Evolutionary conservation across 768 basidiomycete genomes (phyloP).

Genomic region (Amanita subjunquillea): DNA sequence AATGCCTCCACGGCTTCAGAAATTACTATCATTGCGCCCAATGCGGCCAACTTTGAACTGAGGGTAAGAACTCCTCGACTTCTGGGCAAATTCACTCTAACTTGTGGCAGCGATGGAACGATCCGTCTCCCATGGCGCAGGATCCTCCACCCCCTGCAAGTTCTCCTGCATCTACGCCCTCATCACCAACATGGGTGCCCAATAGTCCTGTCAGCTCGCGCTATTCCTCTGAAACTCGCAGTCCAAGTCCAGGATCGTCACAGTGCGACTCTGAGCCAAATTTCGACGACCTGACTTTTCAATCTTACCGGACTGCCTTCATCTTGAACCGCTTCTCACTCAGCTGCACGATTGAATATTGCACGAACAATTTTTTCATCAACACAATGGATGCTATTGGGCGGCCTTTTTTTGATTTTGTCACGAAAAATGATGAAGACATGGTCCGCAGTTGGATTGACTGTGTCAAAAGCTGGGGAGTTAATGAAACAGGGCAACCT

Average conservation of each 20-base stretch:
- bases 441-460: slow-evolving; percentile 67
- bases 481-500: slow-evolving; percentile 75
- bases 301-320: slow-evolving; percentile 68
- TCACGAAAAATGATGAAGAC: slow-evolving; percentile 49
- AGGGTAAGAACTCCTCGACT: slow-evolving; percentile 24
- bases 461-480: slow-evolving; percentile 73
- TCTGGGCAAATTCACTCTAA: background rate
- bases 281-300: slow-evolving; percentile 55
- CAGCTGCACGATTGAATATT: slow-evolving; percentile 57
- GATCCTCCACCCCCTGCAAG: slow-evolving; percentile 28
- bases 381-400: slow-evolving; percentile 47
- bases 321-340: slow-evolving; percentile 72
- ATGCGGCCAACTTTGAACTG: slow-evolving; percentile 41
- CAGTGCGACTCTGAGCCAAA: slow-evolving; percentile 22
- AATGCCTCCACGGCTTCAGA: slow-evolving; percentile 80
- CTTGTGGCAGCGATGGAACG: slow-evolving; percentile 49
- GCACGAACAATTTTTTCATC: slow-evolving; percentile 64
- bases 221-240: slow-evolving; percentile 11
- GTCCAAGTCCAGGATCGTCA: slow-evolving; percentile 11
- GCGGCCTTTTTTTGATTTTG: slow-evolving; percentile 70
- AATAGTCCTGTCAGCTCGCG: slow-evolving; percentile 5
- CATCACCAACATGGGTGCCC: slow-evolving; percentile 17
- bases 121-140: slow-evolving; percentile 54
- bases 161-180: slow-evolving; percentile 19
- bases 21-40: slow-evolving; percentile 62